Evolutionary conservation across 2,329 filamentous ascomycete genomes (phyloP), one percentile per base, ranked within the genome.

Genomic region (Hypoxylon sp.): DNA sequence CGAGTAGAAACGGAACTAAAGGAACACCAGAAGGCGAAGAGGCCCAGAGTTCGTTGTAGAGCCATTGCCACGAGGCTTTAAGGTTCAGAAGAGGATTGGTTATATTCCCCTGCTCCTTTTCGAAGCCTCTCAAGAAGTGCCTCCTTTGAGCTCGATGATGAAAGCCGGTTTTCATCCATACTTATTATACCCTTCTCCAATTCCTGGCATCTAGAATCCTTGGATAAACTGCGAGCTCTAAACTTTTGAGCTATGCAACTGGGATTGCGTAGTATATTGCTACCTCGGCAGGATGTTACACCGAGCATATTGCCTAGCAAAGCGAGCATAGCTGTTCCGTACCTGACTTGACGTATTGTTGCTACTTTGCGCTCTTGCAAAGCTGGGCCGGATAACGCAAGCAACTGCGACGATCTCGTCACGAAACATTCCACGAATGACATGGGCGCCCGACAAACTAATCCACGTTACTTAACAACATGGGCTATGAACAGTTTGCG

Each of bases 281-380:
- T 61, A 71, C 66, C 59, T 71, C 68, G 68, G 68, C 61, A 10
- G 56, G 50, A 66, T 61, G 56, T 68, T 71, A 50, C 25, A 71
- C 68, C 68, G 68, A 66, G 33, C 33, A 37, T 51, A 13, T 50
- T 61, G 54, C 68, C 53, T 48, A 61, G 58, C 27, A 65, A 17
- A 63, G 61, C n/a, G n/a, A 66, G 22, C 7, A 11, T 22, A 55
- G 11, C 50, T 57, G 20, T 50, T 51, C 51, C 31, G 62, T 64
- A 22, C 53, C 50, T 61, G 27, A 48, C 10, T 37, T 22, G 37
- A 53, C 44, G 51, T 51, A 40, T 40, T 58, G 27, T 25, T 35
- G 37, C 42, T 42, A 17, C n/a, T 53, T 59, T 22, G 31, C 31
- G 30, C 44, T 17, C 61, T 51, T 4, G 46, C 42, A 42, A 40